phyloP scores from a whole-genome alignment of 2,329 filamentous ascomycete species.

The Penicillium vulpinum region DNA sequence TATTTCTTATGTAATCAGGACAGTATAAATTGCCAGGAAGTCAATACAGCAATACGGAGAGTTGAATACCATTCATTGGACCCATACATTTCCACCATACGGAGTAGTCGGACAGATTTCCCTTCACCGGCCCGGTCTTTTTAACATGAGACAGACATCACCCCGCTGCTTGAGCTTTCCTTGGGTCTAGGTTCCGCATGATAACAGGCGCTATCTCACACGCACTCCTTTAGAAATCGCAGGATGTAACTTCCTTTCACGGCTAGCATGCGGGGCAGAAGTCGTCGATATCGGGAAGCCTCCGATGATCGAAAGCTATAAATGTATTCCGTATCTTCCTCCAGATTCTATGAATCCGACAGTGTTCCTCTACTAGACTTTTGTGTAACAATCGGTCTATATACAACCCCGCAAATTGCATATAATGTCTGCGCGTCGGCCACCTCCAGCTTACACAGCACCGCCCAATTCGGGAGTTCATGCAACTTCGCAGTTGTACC shows the following conservation, averaged over 20 bases:
- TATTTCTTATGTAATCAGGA: too few relatives aligned
- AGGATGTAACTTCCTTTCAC: slow-evolving; percentile 1
- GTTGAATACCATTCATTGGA: too few relatives aligned
- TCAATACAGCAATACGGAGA: too few relatives aligned
- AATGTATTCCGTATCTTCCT: background rate
- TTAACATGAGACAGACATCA: background rate
- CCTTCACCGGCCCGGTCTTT: slow-evolving; percentile 9
- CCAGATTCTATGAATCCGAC: background rate
- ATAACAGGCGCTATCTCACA: background rate
- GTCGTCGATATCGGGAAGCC: background rate
- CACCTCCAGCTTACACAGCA: slow-evolving; percentile 42
- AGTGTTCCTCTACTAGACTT: too few relatives aligned
- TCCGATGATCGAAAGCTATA: background rate
- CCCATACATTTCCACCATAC: too few relatives aligned
- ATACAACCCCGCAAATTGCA: background rate
- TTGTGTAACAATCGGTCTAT: background rate
- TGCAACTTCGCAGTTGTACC: slow-evolving; percentile 39
- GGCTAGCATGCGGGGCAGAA: slow-evolving; percentile 1
- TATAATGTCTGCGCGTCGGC: slow-evolving; percentile 34
- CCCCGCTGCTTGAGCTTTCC: background rate
- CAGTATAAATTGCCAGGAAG: too few relatives aligned
- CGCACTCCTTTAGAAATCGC: background rate
- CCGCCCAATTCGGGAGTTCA: slow-evolving; percentile 38
- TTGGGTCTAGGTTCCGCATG: background rate
- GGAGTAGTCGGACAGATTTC: too few relatives aligned